phyloP scores from a whole-genome alignment of 441 rosid genomes.

The Eruca vesicaria region DNA sequence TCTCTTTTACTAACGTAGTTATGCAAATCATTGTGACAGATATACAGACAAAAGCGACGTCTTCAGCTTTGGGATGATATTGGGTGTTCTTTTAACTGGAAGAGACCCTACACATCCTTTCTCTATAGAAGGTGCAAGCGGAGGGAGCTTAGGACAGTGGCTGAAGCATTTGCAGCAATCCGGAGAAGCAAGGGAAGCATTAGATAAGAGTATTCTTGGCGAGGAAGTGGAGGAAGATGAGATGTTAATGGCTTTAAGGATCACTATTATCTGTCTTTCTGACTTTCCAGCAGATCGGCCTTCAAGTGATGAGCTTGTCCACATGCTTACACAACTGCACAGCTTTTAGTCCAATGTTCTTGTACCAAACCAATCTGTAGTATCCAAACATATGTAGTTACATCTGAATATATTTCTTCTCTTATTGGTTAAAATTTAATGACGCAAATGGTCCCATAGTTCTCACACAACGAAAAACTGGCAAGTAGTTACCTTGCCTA shows the following conservation, averaged over 20 bases:
- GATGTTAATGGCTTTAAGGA: constrained; percentile 95
- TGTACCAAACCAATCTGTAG: constrained; percentile 1
- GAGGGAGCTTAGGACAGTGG: constrained; percentile 78
- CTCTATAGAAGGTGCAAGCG: constrained; percentile 54
- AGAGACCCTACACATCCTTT: constrained; percentile 70
- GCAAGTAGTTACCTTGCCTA: neutral
- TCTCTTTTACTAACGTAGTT: constrained; percentile 12
- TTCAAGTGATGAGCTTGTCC: constrained; percentile 91
- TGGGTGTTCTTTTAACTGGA: constrained; percentile 85
- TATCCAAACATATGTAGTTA: constrained; percentile 9
- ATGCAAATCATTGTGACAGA: constrained; percentile 43
- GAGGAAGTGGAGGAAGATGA: constrained; percentile 96
- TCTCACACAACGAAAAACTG: constrained; percentile 3
- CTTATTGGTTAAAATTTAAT: neutral
- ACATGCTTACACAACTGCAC: constrained; percentile 92
- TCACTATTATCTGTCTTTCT: constrained; percentile 82
- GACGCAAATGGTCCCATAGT: constrained; percentile 14
- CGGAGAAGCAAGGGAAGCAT: constrained; percentile 81
- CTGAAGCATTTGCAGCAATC: constrained; percentile 83
- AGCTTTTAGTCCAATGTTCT: constrained; percentile 54
- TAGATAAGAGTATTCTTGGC: constrained; percentile 83
- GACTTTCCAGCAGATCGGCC: constrained; percentile 91
- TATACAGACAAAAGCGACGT: constrained; percentile 86
- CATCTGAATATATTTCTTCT: neutral
- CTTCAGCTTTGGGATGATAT: constrained; percentile 93